Evolutionary conservation across 768 basidiomycete genomes (phyloP).

Genomic region (Trametes coccinea): DNA sequence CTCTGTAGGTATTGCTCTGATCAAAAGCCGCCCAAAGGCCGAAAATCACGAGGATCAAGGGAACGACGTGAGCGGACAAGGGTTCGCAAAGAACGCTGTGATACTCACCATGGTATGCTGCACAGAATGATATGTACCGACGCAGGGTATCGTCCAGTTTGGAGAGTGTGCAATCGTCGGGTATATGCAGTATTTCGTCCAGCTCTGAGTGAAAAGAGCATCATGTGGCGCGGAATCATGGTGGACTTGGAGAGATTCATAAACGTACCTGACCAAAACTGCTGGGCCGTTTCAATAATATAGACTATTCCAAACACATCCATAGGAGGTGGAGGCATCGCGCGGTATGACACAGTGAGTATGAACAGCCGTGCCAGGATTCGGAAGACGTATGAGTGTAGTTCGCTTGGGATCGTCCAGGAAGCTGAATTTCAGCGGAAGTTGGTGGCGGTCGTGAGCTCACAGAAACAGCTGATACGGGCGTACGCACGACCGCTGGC

Average conservation of each 20-base stretch:
- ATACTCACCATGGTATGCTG: constrained; percentile 80
- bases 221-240: constrained; percentile 3
- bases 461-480: too few species aligned
- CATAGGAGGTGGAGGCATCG: background rate
- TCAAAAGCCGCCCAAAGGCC: background rate
- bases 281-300: constrained; percentile 78
- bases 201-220: constrained; percentile 57
- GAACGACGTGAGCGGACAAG: constrained; percentile 2
- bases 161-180: constrained; percentile 64
- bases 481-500: too few species aligned
- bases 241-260: background rate
- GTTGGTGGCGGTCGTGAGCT: too few species aligned
- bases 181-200: constrained; percentile 75
- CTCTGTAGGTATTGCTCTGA: constrained; percentile 84
- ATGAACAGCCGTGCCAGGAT: too few species aligned
- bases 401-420: too few species aligned
- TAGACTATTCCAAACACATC: constrained; percentile 74
- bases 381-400: too few species aligned
- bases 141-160: constrained; percentile 77
- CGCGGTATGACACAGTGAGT: too few species aligned
- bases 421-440: too few species aligned
- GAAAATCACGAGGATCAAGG: constrained; percentile 12
- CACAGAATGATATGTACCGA: constrained; percentile 76
- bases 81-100: background rate
- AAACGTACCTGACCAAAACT: constrained; percentile 85